Evolutionary conservation across 495 filamentous ascomycete genomes (phyloP), one percentile per base, ranked within the genome.

Genomic region (Usnea hakonensis): DNA sequence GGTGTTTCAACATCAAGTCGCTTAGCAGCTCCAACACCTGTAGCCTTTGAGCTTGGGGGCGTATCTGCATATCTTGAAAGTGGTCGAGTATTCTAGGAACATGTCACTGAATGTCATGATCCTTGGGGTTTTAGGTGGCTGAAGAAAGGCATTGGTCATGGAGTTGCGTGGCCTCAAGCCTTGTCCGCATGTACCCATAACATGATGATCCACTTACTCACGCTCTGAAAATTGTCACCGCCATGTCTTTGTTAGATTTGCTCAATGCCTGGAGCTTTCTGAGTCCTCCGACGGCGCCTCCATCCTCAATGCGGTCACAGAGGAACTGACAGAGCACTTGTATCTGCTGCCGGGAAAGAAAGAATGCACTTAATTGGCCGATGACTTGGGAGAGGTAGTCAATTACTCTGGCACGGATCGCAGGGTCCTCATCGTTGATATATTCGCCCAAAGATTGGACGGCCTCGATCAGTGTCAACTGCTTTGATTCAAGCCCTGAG

Each of bases 391-490:
- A 83, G 41, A 90, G 80, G 71, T 86, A 90, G 38, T 81, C 80
- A 64, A 90, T 79, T 1, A 85, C 84, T 74, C 86, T 88, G 26
- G 84, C 78, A 10, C 87, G 80, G 30, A 85, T 70, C 33, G 79
- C 78, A 46, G 76, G 76, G 71, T 90, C 86, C 61, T 89, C 87
- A 66, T 87, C 82, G 56, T 87, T 88, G 62, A 90, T 78, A 58
- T 88, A 88, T 72, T 87, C 84, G 14, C 82, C 84, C 32, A 90
- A 74, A 16, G 81, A 83, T 69, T 88, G 83, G 19, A 90, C 83
- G 38, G 88, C 72, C 43, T 85, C 82, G 54, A 90, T 77, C 23
- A 90, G 73, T 58, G 84, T 87, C 30, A 80, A 76, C 57, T 87
- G 77, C 64, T 82, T 84, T 59, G 61, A 79, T 68, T 87, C 81